Percentiles rank a stretch among this genome's conserved stretches.
Evolutionary conservation across 148 eudicot genomes (phyloP).

Genomic region (Spergularia bocconei): DNA sequence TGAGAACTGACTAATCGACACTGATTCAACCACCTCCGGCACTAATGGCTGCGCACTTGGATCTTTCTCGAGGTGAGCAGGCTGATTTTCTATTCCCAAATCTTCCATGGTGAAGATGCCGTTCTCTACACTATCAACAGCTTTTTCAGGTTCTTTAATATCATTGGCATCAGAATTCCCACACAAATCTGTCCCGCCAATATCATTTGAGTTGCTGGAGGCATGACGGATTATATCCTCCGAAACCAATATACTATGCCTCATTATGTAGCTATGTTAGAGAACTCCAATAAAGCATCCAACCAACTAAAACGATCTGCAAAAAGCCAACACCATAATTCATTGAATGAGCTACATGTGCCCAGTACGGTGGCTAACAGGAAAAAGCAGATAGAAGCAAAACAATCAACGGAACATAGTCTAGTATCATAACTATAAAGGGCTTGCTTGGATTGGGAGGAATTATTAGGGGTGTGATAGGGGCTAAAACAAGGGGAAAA

Average conservation of each 20-base stretch:
- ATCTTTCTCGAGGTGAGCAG: conserved; percentile 4
- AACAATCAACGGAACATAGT: background rate
- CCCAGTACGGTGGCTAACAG: background rate
- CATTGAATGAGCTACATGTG: background rate
- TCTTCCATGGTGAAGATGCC: conserved; percentile 34
- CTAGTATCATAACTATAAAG: too few relatives aligned
- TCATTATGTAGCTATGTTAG: background rate
- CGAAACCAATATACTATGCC: conserved; percentile 17
- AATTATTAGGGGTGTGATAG: too few relatives aligned
- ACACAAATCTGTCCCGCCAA: background rate
- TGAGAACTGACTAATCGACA: conserved; percentile 13
- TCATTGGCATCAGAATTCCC: conserved; percentile 7
- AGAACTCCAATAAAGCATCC: background rate
- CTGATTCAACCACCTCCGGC: conserved; percentile 14
- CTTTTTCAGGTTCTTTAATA: conserved; percentile 18
- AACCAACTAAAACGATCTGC: background rate
- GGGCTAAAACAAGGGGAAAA: too few relatives aligned
- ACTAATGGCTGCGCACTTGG: background rate
- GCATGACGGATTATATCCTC: conserved; percentile 5
- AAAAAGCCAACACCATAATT: background rate
- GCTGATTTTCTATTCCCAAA: conserved; percentile 19
- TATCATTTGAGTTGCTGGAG: conserved; percentile 13
- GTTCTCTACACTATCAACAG: conserved; percentile 15
- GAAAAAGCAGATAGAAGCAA: background rate
- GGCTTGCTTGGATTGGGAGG: too few relatives aligned